Conservation (phyloP, 805 yeast genomes). For the Candida namnaoensis region DNA sequence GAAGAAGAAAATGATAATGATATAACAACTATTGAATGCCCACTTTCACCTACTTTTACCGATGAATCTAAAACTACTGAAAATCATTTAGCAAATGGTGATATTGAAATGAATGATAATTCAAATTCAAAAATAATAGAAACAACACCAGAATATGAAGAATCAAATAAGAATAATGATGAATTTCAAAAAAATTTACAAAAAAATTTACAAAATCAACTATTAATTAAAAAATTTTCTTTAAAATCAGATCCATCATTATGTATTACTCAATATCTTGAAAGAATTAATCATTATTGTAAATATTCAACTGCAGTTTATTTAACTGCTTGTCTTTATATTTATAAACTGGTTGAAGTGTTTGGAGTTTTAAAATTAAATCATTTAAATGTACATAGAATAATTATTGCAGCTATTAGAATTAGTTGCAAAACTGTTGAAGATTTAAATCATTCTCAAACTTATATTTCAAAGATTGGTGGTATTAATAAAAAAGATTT, state of each 20-base stretch:
- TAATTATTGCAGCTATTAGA: constrained; percentile 35
- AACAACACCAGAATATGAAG: not conserved
- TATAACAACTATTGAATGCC: not conserved
- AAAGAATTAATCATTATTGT: constrained; percentile 19
- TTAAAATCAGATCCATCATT: constrained; percentile 15
- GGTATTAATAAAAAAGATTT: constrained; percentile 36
- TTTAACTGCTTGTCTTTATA: constrained; percentile 16
- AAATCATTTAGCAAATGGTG: no score
- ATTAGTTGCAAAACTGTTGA: constrained; percentile 38
- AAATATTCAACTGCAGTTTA: constrained; percentile 20
- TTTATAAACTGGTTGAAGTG: constrained; percentile 12
- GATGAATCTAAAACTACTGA: no score
- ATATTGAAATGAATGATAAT: no score
- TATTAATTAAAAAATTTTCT: constrained; percentile 14
- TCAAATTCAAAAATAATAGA: not conserved
- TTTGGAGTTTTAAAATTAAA: constrained; percentile 19
- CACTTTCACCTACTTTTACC: not conserved
- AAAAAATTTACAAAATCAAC: constrained; percentile 7
- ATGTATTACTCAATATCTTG: constrained; percentile 15
- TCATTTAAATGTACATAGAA: constrained; percentile 31
- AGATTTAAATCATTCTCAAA: constrained; percentile 35
- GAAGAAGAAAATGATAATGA: not conserved
- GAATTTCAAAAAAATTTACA: constrained; percentile 6
- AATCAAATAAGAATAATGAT: not conserved
- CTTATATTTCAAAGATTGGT: constrained; percentile 35